Base-by-base conservation (phyloP, 768 basidiomycete species). In the Amanita jacksonii region DNA sequence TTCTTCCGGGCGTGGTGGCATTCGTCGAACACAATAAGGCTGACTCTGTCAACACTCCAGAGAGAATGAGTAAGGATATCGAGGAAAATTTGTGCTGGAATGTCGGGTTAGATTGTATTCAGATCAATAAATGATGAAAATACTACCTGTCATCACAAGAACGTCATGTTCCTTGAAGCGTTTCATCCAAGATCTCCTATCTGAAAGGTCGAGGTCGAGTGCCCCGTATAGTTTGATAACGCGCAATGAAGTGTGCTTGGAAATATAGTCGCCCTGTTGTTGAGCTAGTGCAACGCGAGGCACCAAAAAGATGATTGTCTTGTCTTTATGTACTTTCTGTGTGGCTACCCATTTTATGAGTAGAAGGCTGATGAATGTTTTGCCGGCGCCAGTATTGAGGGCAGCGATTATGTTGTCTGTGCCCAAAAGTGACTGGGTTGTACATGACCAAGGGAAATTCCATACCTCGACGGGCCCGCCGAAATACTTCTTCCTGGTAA, bases 61-160 rank as follows among this genome's bases (percentile, higher is more conserved):
- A 87, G 72, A 1, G 85, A 87, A 61, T 93, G 90, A 0, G 79
- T 81, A 47, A 92, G 62, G 12, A 88, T 57, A 49, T 90, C 85
- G 39, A 86, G 64, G 52, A 88, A 85, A 41, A 93, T 82, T 56
- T 90, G 85, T 0, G 89, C 87, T 88, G 34, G 10, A 13, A 28
- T 20, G 24, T 15, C 36, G 41, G 16, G 45, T 48, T 22, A 47
- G 18, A 27, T 23, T 47, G 33, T 38, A 31, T 8, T 18, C 30
- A 23, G 30, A 20, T n/a, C n/a, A n/a, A n/a, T n/a, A n/a, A n/a
- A n/a, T n/a, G n/a, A n/a, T n/a, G n/a, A n/a, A n/a, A n/a, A n/a
- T n/a, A n/a, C n/a, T 59, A 87, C 85, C 78, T 8, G 91, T 92
- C 79, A 90, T 85, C 2, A 94, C 86, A 45, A 89, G 70, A 6